phyloP scores from a whole-genome alignment of 495 filamentous ascomycete genomes.

The Rhizodiscina lignyota region DNA sequence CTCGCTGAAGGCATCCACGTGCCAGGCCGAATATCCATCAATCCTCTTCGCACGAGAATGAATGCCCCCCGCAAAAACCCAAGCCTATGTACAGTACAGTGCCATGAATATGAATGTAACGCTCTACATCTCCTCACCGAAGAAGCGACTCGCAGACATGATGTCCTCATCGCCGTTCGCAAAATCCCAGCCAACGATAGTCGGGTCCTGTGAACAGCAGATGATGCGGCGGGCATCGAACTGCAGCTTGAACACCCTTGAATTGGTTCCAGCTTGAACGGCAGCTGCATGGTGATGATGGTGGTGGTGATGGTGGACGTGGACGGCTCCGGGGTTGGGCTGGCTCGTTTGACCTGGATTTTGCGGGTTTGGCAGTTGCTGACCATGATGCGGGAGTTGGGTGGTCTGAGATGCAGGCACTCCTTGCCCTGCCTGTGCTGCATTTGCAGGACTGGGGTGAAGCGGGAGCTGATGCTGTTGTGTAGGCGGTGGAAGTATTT shows the following conservation, averaged over 20 bases:
- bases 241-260: slow-evolving; percentile 91
- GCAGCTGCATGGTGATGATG: slow-evolving; percentile 7
- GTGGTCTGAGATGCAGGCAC: neutral
- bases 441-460: no score
- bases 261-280: slow-evolving; percentile 20
- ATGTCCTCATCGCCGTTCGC: slow-evolving; percentile 76
- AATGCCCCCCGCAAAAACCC: no score
- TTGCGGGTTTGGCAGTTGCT: slow-evolving; percentile 3
- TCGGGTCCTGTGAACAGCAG: slow-evolving; percentile 76
- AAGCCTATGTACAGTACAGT: no score
- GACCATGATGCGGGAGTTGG: slow-evolving; percentile 4
- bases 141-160: slow-evolving; percentile 66
- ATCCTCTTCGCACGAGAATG: no score
- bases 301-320: slow-evolving; percentile 12
- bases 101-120: no score
- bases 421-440: no score
- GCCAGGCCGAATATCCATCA: no score
- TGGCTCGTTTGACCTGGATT: slow-evolving; percentile 1
- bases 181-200: slow-evolving; percentile 97
- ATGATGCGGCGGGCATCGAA: slow-evolving; percentile 91
- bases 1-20: no score
- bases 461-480: no score
- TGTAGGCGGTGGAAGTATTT: neutral
- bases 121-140: slow-evolving; percentile 23
- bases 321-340: slow-evolving; percentile 4